Evolutionary conservation across 148 eudicot genomes (phyloP).

Genomic region (Camellia granthamiana): DNA sequence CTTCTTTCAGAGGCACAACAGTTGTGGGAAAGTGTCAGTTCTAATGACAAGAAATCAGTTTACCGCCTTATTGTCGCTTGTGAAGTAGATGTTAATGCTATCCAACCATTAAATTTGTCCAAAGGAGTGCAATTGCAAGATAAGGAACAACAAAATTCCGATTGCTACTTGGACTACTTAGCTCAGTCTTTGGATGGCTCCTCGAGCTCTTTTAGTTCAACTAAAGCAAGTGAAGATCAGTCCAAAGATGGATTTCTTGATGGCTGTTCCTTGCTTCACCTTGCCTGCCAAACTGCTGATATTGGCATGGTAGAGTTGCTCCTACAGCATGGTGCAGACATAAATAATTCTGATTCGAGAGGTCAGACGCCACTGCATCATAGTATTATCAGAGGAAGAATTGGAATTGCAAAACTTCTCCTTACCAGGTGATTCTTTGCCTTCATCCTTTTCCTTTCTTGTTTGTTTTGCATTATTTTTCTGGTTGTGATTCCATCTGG

Average conservation of each 20-base stretch:
- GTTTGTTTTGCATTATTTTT: background rate
- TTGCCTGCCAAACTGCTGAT: constrained; percentile 86
- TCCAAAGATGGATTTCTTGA: constrained; percentile 50
- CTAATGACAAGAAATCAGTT: constrained; percentile 72
- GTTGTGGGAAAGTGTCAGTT: constrained; percentile 79
- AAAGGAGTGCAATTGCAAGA: constrained; percentile 41
- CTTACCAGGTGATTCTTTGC: constrained; percentile 54
- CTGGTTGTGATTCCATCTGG: background rate
- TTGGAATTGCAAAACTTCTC: constrained; percentile 63
- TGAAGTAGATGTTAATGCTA: constrained; percentile 69
- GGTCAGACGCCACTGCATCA: constrained; percentile 90
- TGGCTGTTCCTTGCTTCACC: constrained; percentile 79
- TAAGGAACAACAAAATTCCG: constrained; percentile 29
- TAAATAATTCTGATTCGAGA: constrained; percentile 59
- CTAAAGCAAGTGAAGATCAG: constrained; percentile 39
- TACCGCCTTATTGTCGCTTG: constrained; percentile 73
- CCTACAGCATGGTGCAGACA: constrained; percentile 76
- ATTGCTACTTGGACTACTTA: constrained; percentile 28
- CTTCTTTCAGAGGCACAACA: constrained; percentile 65
- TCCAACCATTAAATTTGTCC: constrained; percentile 36
- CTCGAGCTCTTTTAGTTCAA: constrained; percentile 32
- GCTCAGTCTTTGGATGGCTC: constrained; percentile 36
- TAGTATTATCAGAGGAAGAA: constrained; percentile 53
- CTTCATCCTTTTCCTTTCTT: background rate
- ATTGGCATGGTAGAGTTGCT: constrained; percentile 94